Evolutionary conservation across 1,284 basidiomycete genomes (phyloP).

Genomic region (Amylostereum areolatum): DNA sequence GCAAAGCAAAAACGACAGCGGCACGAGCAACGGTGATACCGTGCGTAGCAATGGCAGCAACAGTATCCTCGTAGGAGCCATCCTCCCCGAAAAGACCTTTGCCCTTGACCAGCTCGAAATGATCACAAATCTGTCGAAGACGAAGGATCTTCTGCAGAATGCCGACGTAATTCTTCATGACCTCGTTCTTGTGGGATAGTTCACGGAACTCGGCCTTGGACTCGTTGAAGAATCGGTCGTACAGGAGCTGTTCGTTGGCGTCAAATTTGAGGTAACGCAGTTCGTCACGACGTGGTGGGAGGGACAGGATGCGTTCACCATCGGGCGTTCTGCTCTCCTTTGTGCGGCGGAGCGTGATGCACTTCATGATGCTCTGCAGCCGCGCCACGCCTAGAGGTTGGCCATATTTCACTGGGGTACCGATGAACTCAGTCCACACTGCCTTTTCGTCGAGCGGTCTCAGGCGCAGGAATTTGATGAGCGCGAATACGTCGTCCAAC

Average conservation of each 20-base stretch:
- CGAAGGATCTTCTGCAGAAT: constrained; percentile 94
- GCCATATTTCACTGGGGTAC: constrained; percentile 85
- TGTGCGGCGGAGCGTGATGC: constrained; percentile 92
- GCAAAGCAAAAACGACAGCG: constrained; percentile 70
- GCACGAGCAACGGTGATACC: constrained; percentile 80
- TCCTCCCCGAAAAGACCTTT: constrained; percentile 50
- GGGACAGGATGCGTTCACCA: constrained; percentile 78
- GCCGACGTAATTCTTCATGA: constrained; percentile 97
- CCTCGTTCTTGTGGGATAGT: constrained; percentile 80
- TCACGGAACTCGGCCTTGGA: constrained; percentile 90
- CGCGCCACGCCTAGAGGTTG: constrained; percentile 89
- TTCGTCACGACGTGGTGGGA: constrained; percentile 86
- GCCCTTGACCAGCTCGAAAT: constrained; percentile 85
- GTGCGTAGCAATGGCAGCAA: constrained; percentile 68
- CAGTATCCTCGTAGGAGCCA: constrained; percentile 66
- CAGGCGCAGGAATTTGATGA: constrained; percentile 93
- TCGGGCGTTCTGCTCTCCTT: constrained; percentile 84
- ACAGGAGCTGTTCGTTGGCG: constrained; percentile 78
- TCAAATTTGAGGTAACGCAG: constrained; percentile 84
- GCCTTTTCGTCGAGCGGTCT: constrained; percentile 91
- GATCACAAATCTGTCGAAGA: constrained; percentile 95
- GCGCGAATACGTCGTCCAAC: constrained; percentile 94
- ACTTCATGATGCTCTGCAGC: constrained; percentile 97
- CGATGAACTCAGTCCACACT: constrained; percentile 91
- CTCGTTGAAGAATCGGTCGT: constrained; percentile 82